A percentile compares a stretch with the other conserved stretches of the same genome.
Evolutionary conservation across 306 rosid genomes (phyloP).

Genomic region (Cicer cuneatum): DNA sequence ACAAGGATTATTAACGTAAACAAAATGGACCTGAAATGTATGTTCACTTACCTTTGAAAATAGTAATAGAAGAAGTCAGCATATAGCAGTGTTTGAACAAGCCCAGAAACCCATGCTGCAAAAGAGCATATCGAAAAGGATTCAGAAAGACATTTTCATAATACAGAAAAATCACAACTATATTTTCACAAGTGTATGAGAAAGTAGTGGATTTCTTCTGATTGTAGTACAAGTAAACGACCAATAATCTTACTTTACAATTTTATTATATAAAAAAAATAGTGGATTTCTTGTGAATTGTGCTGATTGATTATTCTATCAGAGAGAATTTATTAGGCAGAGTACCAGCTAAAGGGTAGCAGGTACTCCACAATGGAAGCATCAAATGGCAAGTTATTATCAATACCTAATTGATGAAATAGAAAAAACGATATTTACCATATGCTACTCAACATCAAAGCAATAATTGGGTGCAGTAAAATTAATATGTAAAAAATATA

Average conservation of each 20-base stretch:
- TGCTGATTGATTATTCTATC: neutral
- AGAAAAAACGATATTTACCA: constrained; percentile 4
- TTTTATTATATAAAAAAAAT: neutral
- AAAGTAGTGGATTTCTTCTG: no score
- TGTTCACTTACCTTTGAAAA: constrained; percentile 71
- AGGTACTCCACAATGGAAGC: neutral
- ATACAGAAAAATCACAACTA: neutral
- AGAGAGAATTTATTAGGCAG: neutral
- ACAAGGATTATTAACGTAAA: constrained; percentile 2
- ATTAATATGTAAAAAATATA: constrained; percentile 10
- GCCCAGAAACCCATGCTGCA: constrained; percentile 91
- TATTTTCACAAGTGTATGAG: neutral
- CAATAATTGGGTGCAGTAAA: neutral
- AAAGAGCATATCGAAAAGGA: constrained; percentile 24
- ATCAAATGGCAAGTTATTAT: neutral
- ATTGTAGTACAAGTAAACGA: neutral
- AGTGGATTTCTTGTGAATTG: neutral
- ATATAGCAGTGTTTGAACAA: constrained; percentile 80
- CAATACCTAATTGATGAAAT: neutral
- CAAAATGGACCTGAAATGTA: constrained; percentile 12
- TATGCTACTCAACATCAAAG: neutral
- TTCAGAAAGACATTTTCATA: constrained; percentile 33
- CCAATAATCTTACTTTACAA: neutral
- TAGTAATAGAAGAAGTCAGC: constrained; percentile 94
- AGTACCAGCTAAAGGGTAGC: constrained; percentile 5